phyloP scores from a whole-genome alignment of 306 rosid genomes.

The Canavalia ensiformis region DNA sequence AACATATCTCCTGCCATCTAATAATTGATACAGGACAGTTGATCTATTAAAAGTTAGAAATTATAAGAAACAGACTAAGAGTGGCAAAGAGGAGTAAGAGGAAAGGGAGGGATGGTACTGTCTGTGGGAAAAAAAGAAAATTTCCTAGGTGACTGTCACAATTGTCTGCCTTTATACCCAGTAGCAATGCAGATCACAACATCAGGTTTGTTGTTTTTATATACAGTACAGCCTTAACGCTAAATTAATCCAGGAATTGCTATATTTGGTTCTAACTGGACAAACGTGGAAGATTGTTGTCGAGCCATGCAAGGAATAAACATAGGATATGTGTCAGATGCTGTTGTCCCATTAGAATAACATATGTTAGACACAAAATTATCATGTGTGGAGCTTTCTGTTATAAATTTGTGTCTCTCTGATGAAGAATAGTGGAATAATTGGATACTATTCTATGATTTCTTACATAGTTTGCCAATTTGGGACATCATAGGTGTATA shows the following conservation, averaged over 20 bases:
- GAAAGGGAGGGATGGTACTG: neutral
- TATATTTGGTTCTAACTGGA: conserved; percentile 2
- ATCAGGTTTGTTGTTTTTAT: neutral
- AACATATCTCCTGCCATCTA: conserved; percentile 7
- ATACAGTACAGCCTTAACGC: neutral
- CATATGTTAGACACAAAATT: neutral
- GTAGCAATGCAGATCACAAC: conserved; percentile 19
- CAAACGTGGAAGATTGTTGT: neutral
- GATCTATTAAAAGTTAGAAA: conserved; percentile 5
- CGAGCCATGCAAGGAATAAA: neutral
- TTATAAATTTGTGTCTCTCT: neutral
- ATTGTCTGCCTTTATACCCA: neutral
- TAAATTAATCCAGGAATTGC: neutral
- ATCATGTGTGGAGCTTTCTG: neutral
- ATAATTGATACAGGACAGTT: conserved; percentile 5
- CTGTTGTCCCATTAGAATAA: conserved; percentile 4
- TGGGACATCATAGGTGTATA: neutral
- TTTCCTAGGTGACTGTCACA: conserved; percentile 6
- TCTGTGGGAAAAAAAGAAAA: neutral
- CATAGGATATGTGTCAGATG: neutral
- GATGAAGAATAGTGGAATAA: neutral
- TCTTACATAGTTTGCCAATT: neutral
- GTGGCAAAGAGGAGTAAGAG: neutral
- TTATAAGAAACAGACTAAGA: conserved; percentile 12
- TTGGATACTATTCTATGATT: neutral